phyloP scores from a whole-genome alignment of 164 flowering plant genomes.

The Aristolochia fimbriata region DNA sequence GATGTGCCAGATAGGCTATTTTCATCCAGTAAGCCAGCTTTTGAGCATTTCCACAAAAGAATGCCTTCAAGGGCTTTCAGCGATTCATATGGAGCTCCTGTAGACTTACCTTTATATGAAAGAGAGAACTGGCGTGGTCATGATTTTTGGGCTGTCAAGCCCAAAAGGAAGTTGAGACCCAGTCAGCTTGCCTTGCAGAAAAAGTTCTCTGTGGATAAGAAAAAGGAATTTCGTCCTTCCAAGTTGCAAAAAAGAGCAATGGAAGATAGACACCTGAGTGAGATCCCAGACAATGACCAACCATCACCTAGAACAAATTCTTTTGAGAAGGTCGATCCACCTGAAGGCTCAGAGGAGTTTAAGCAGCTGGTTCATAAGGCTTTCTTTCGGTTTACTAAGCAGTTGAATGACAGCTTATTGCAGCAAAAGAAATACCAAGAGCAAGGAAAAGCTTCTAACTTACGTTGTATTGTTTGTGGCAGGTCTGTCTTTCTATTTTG shows the following conservation, averaged over 20 bases:
- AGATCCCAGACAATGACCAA: conserved; percentile 11
- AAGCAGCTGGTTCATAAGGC: conserved; percentile 40
- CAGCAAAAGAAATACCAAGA: conserved; percentile 32
- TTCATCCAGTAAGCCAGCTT: conserved; percentile 10
- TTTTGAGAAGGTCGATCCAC: conserved; percentile 28
- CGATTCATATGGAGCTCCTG: conserved; percentile 1
- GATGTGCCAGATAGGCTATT: conserved; percentile 8
- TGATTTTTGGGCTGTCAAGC: conserved; percentile 7
- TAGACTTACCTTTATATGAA: conserved; percentile 3
- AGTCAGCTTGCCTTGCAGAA: conserved; percentile 10
- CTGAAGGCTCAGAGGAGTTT: conserved; percentile 54
- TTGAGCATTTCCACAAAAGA: conserved; percentile 7
- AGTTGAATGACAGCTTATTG: conserved; percentile 48
- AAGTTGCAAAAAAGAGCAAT: conserved; percentile 11
- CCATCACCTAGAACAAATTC: conserved; percentile 10
- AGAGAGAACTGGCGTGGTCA: conserved; percentile 6
- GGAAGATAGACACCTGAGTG: conserved; percentile 13
- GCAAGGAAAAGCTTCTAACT: conserved; percentile 34
- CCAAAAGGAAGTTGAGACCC: conserved; percentile 32
- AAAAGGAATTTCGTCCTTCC: conserved; percentile 9
- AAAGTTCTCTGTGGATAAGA: conserved; percentile 10
- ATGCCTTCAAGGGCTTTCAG: conserved; percentile 7
- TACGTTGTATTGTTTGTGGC: conserved; percentile 60
- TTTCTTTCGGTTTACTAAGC: conserved; percentile 48
- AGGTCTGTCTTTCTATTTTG: conserved; percentile 48